A percentile compares a stretch with the other conserved stretches of the same genome.
Evolutionary conservation across 2,329 filamentous ascomycete genomes (phyloP).

Genomic region (Neophaeococcomyces aloes): DNA sequence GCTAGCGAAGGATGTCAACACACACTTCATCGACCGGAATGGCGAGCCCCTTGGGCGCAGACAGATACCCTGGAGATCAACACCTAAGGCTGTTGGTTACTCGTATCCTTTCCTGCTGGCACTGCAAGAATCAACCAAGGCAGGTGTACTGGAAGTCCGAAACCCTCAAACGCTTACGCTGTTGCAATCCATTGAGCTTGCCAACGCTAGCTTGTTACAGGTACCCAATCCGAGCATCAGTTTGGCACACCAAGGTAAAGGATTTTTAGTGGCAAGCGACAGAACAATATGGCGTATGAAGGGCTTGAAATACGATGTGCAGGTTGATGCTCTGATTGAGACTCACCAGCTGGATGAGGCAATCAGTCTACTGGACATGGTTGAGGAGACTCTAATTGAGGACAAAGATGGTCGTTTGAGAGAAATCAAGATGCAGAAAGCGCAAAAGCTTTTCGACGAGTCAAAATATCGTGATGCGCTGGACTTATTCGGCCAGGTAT

Average conservation of each 20-base stretch:
- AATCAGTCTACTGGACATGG: conserved; percentile 74
- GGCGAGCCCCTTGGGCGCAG: conserved; percentile 72
- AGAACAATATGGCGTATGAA: conserved; percentile 93
- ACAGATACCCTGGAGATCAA: conserved; percentile 83
- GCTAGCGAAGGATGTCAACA: conserved; percentile 96
- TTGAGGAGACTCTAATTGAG: conserved; percentile 80
- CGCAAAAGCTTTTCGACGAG: conserved; percentile 69
- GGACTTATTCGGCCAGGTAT: conserved; percentile 82
- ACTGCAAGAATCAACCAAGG: conserved; percentile 67
- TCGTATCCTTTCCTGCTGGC: conserved; percentile 93
- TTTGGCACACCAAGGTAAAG: conserved; percentile 90
- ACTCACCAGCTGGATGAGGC: conserved; percentile 75
- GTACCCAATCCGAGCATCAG: conserved; percentile 89
- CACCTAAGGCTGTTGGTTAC: conserved; percentile 86
- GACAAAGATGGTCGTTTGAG: conserved; percentile 72
- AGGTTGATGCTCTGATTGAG: conserved; percentile 71
- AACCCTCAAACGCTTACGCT: conserved; percentile 88
- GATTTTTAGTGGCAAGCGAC: conserved; percentile 87
- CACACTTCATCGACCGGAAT: conserved; percentile 74
- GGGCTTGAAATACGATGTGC: conserved; percentile 79
- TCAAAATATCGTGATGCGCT: conserved; percentile 76
- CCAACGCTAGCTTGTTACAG: conserved; percentile 73
- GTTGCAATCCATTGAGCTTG: conserved; percentile 72
- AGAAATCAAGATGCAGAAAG: conserved; percentile 85
- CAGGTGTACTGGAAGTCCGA: conserved; percentile 71